A percentile compares a stretch with the other conserved stretches of the same genome.
These are phyloP conservation scores for Blastobotrys buckinghamii DNA, from an alignment of 1,139 yeast species.

Conservation along the genomic window DNA sequence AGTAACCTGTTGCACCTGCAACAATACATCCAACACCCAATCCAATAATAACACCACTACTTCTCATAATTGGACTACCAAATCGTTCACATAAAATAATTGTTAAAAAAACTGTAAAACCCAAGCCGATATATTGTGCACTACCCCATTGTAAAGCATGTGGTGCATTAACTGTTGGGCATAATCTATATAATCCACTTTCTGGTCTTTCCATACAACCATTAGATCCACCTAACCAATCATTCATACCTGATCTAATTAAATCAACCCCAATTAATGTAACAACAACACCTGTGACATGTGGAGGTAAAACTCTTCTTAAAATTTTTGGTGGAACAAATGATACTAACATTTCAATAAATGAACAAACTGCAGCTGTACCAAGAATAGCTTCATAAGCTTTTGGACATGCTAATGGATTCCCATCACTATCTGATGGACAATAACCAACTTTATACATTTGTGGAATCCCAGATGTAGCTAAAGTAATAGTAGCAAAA, in stretches of 20 bases:
- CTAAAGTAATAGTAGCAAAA: conserved; percentile 81
- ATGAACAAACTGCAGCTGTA: conserved; percentile 69
- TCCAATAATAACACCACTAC: conserved; percentile 85
- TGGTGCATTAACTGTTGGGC: conserved; percentile 44
- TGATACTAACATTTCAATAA: conserved; percentile 63
- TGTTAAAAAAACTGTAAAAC: conserved; percentile 70
- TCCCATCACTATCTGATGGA: conserved; percentile 53
- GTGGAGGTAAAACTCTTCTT: conserved; percentile 74
- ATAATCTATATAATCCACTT: conserved; percentile 45
- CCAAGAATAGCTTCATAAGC: conserved; percentile 86
- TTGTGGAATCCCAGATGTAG: conserved; percentile 64
- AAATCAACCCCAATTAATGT: conserved; percentile 69
- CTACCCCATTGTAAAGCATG: conserved; percentile 70
- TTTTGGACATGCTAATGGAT: conserved; percentile 71
- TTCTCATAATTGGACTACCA: conserved; percentile 93
- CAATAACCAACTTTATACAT: conserved; percentile 75
- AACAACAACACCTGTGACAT: conserved; percentile 91
- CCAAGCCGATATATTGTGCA: conserved; percentile 78
- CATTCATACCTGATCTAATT: conserved; percentile 64
- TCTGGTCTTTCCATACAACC: conserved; percentile 31
- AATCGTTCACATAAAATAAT: conserved; percentile 74
- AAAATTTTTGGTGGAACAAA: conserved; percentile 68
- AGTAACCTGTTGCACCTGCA: conserved; percentile 86
- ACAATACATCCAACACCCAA: conserved; percentile 83
- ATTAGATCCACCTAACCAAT: conserved; percentile 81